Evolutionary conservation across 1,284 basidiomycete genomes (phyloP), one percentile per base, ranked within the genome.

Genomic region (Polyporus tsugae): DNA sequence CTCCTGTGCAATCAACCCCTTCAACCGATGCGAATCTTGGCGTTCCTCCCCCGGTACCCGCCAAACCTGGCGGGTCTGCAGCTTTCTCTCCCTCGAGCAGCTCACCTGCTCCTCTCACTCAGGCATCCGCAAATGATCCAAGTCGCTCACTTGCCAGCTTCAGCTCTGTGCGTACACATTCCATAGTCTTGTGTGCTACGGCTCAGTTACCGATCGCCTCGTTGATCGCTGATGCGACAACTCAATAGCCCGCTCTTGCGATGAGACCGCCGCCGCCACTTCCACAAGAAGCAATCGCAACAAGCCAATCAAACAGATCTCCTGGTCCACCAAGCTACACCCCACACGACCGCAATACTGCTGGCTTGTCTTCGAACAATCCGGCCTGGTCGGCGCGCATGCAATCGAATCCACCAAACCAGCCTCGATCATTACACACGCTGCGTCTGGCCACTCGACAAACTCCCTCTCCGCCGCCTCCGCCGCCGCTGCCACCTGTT

Each of bases 11-110:
- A 58, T 73, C 72, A 22, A 67, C 67, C 49, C 70, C 73, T 44
- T 71, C 68, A 44, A 57, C 72, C 57, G 70, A 65, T 55, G 61
- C 59, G 36, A 67, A 64, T 11, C 73, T 72, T 63, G 70, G 70
- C 70, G 77, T 81, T 75, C 84, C 78, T 22, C 86, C 86, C 35
- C 76, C 79, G 69, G 69, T 86, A 63, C 85, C 87, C 68, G 82
- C 82, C 61, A 87, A 85, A 74, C 86, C 86, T 60, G 76, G 75
- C 67, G 22, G 35, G 25, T 35, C 67, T n/a, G 62, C 33, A 46
- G 64, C 68, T 22, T 52, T 64, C 33, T 35, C 58, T 17, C 66
- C 65, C 69, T 57, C 77, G 72, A 49, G 77, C 76, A 76, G 68
- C 72, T 62, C 69, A 59, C 66, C 64, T n/a, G 65, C 70, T 9